A percentile compares a stretch with the other conserved stretches of the same genome.
Conservation (phyloP, 208 protist species). For the Porcisia deanei region DNA sequence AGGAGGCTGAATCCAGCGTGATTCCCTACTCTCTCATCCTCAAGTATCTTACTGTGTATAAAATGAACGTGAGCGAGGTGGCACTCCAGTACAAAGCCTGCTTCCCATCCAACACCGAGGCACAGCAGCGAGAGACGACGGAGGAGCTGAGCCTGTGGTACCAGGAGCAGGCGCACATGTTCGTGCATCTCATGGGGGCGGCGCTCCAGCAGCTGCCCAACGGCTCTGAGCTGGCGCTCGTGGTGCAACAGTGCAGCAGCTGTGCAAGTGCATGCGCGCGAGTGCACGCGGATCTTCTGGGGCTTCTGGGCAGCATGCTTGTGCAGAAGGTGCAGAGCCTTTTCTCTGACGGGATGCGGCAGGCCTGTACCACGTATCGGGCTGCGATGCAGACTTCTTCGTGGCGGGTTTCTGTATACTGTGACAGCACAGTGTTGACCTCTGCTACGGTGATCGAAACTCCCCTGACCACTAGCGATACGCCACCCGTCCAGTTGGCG, state of each 20-base stretch:
- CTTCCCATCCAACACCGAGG: constrained; percentile 46
- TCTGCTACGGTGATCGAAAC: constrained; percentile 9
- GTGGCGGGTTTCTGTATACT: constrained; percentile 33
- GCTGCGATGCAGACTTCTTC: constrained; percentile 71
- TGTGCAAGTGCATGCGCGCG: constrained; percentile 36
- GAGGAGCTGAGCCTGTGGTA: constrained; percentile 46
- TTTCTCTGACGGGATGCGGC: constrained; percentile 62
- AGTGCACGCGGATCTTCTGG: constrained; percentile 60
- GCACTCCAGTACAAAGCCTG: constrained; percentile 77
- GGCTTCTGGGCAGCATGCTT: constrained; percentile 46
- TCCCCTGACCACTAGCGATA: constrained; percentile 9
- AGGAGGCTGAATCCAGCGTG: constrained; percentile 42
- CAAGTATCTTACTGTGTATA: constrained; percentile 66
- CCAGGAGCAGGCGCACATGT: constrained; percentile 43
- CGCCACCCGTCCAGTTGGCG: constrained; percentile 44
- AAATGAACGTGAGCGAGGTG: constrained; percentile 76
- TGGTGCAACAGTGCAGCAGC: constrained; percentile 71
- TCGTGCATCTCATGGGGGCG: constrained; percentile 44
- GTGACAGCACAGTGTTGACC: constrained; percentile 16
- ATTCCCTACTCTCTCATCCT: constrained; percentile 66
- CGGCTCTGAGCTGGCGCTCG: constrained; percentile 70
- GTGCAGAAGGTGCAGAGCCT: constrained; percentile 49
- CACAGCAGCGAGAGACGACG: constrained; percentile 11
- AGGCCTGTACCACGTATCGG: constrained; percentile 53
- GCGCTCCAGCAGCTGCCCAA: constrained; percentile 59